Evolutionary conservation across 169 alveolate genomes (phyloP), one percentile per base, ranked within the genome.

Genomic region (Eimeria tenella): DNA sequence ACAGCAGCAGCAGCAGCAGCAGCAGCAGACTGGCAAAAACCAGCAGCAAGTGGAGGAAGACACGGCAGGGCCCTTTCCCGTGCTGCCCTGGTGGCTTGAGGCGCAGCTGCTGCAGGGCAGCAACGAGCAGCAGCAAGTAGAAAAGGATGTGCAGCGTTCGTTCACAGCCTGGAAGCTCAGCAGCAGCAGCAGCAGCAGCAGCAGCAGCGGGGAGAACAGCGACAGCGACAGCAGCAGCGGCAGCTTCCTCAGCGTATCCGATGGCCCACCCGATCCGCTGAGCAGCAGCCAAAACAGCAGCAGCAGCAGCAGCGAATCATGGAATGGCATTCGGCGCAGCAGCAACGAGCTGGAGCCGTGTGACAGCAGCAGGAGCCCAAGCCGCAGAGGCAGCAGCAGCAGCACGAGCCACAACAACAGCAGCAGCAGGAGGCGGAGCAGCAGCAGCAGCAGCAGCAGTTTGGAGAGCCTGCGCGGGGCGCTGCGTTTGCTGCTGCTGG

Each of bases 21-120:
- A 50, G 63, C 86, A 75, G 62, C 23, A 17, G 42, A 5, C 5
- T 5, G 56, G 17, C 17, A 10, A 8, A 5, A 15, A 11, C 3
- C 49, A 10, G 31, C 65, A 50, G 63, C 65, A 19, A 52, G 21
- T 11, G 63, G 63, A 75, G 3, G 56, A 21, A 11, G 55, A 68
- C 9, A n/a, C 49, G 2, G 82, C 23, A 21, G 50, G 19, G 23
- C 15, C 23, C 13, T 11, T 68, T 7, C 31, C 49, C 21, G n/a
- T 21, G 53, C 49, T 71, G 19, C 82, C 82, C 6, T 71, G 82
- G 82, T 71, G 82, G 82, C 15, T 71, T 0, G 82, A 71, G 82
- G 82, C 82, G 55, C 82, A 71, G 82, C 82, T 71, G 82, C 55
- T 31, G 55, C 50, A 8, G 19, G 82, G 17, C 82, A 71, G 82